These are phyloP conservation scores for Fusarium sp. DNA, from an alignment of 2,329 filamentous ascomycete species.

Conservation along the genomic window DNA sequence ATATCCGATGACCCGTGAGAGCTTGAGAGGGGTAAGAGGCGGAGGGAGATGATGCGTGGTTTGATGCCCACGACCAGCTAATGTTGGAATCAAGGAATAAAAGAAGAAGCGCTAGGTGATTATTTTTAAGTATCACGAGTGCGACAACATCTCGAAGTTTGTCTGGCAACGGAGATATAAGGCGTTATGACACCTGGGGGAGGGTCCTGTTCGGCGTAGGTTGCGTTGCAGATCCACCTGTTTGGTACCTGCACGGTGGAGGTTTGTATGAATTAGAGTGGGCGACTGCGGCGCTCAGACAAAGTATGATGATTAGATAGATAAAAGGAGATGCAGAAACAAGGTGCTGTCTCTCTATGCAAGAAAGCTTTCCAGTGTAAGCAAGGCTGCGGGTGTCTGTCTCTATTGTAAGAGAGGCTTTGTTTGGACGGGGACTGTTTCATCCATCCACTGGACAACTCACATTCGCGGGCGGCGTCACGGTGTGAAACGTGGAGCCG, in stretches of 20 bases:
- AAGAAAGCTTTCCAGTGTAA: neutral
- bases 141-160: slow-evolving; percentile 26
- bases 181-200: slow-evolving; percentile 7
- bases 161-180: slow-evolving; percentile 6
- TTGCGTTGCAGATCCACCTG: slow-evolving; percentile 35
- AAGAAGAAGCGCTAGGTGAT: neutral
- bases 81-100: neutral
- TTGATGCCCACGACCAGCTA: neutral
- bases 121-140: slow-evolving; percentile 15
- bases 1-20: slow-evolving; percentile 1
- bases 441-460: slow-evolving; percentile 37
- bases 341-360: neutral
- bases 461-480: slow-evolving; percentile 14
- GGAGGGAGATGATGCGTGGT: slow-evolving; percentile 1
- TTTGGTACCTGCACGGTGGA: slow-evolving; percentile 23
- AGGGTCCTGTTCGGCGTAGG: slow-evolving; percentile 14
- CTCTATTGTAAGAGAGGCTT: slow-evolving; percentile 22
- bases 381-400: slow-evolving; percentile 6
- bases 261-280: slow-evolving; percentile 20
- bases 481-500: slow-evolving; percentile 26
- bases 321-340: neutral
- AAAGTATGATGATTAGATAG: neutral
- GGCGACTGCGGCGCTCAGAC: neutral
- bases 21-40: slow-evolving; percentile 31
- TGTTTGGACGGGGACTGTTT: slow-evolving; percentile 18